phyloP scores from a whole-genome alignment of 2,329 filamentous ascomycete species.

The Colletotrichum endophyticum region DNA sequence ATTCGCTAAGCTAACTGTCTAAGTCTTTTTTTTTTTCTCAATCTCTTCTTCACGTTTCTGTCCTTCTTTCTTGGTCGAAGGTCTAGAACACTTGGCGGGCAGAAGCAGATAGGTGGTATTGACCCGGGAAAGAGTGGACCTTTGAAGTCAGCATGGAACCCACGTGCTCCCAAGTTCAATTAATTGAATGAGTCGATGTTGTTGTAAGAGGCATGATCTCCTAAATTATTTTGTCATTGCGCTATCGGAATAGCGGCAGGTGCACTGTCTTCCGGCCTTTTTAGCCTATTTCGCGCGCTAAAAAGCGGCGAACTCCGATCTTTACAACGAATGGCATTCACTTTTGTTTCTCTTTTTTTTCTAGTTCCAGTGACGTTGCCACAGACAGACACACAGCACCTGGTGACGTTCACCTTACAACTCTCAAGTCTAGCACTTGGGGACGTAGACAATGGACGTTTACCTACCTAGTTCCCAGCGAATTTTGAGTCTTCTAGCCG shows the following conservation, averaged over 20 bases:
- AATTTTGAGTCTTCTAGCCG: neutral
- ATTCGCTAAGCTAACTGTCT: neutral
- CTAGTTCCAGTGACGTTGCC: neutral
- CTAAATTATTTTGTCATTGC: neutral
- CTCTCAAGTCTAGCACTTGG: neutral
- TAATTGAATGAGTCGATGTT: neutral
- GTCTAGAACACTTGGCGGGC: neutral
- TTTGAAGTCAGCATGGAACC: neutral
- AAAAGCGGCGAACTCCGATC: neutral
- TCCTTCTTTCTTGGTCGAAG: neutral
- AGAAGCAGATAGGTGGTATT: neutral
- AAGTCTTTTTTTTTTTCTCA: neutral
- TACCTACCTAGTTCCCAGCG: rapidly evolving
- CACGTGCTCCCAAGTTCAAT: neutral
- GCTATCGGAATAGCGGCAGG: neutral
- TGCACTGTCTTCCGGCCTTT: neutral
- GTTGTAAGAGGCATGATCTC: neutral
- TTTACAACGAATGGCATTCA: too few species aligned
- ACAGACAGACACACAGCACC: neutral
- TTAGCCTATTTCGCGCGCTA: neutral
- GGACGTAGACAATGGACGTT: neutral
- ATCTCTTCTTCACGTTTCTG: neutral
- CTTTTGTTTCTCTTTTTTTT: too few species aligned
- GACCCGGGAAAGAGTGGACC: neutral
- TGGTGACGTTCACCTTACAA: neutral